These are phyloP conservation scores for Cyphellophora attinorum DNA, from an alignment of 2,329 filamentous ascomycete genomes.

Conservation along the genomic window DNA sequence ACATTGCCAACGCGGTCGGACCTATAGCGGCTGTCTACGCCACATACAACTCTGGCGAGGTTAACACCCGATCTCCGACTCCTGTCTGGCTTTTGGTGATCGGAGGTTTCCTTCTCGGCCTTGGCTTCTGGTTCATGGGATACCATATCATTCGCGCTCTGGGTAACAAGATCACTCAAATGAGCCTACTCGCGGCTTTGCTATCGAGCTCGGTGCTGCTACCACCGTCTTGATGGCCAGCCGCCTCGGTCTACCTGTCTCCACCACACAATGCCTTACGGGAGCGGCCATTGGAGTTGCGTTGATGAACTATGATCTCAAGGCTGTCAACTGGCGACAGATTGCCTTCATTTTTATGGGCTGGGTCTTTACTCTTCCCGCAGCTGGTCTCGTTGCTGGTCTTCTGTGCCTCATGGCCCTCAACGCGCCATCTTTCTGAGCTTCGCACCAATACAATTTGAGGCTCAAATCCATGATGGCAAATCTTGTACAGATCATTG, in stretches of 20 bases:
- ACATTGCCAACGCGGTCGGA: slow-evolving; percentile 33
- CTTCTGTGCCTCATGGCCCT: slow-evolving; percentile 31
- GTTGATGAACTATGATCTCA: slow-evolving; percentile 26
- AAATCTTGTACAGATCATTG: no score
- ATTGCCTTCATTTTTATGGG: slow-evolving; percentile 33
- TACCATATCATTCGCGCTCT: slow-evolving; percentile 29
- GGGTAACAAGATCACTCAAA: slow-evolving; percentile 33
- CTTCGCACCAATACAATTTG: no score
- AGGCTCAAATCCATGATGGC: no score
- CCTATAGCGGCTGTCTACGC: slow-evolving; percentile 31
- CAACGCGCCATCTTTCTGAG: slow-evolving; percentile 29
- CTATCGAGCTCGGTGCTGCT: slow-evolving; percentile 32
- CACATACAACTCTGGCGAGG: slow-evolving; percentile 24
- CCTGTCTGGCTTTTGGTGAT: slow-evolving; percentile 31
- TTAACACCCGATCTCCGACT: slow-evolving; percentile 22
- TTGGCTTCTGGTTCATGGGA: slow-evolving; percentile 30
- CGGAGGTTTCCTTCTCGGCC: slow-evolving; percentile 28
- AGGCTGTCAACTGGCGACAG: slow-evolving; percentile 36
- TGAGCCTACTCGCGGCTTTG: slow-evolving; percentile 28
- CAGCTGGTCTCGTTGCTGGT: slow-evolving; percentile 31
- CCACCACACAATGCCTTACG: slow-evolving; percentile 28
- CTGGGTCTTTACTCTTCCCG: slow-evolving; percentile 36
- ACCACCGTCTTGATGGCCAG: slow-evolving; percentile 29
- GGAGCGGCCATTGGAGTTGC: slow-evolving; percentile 27
- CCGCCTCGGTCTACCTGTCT: slow-evolving; percentile 25